Evolutionary conservation across 306 rosid species (phyloP).

Genomic region (Citrullus amarus): DNA sequence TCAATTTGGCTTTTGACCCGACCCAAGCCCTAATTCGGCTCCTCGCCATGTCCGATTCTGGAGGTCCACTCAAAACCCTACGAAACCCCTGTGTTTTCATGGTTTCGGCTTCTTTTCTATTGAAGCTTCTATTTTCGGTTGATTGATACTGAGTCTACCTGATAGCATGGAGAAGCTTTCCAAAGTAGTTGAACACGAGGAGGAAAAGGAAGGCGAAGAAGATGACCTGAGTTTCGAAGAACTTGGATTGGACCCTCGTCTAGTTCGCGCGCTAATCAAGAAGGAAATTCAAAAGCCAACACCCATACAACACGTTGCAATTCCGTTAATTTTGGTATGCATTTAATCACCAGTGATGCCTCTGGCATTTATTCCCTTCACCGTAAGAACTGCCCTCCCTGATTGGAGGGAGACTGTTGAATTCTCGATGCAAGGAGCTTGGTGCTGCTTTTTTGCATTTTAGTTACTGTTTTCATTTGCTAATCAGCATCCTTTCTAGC

Average conservation of each 20-base stretch:
- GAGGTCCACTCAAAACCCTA: neutral
- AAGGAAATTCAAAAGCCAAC: slow-evolving; percentile 54
- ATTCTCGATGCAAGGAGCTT: neutral
- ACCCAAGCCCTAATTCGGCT: neutral
- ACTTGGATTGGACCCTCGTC: slow-evolving; percentile 56
- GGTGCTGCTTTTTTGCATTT: neutral
- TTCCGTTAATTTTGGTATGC: slow-evolving; percentile 55
- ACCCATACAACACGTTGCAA: slow-evolving; percentile 74
- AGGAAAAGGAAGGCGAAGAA: slow-evolving; percentile 18
- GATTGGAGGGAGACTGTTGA: neutral
- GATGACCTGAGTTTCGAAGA: slow-evolving; percentile 45
- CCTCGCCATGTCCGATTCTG: neutral
- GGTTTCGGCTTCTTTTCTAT: neutral
- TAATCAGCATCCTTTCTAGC: neutral
- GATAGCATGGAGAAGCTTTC: neutral
- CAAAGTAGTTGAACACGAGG: slow-evolving; percentile 3
- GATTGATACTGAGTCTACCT: neutral
- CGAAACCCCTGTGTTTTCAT: neutral
- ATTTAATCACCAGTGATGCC: neutral
- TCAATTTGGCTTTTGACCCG: neutral
- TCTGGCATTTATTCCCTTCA: neutral
- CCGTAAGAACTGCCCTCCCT: neutral
- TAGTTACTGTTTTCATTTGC: neutral
- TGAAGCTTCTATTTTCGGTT: neutral
- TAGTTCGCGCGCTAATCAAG: slow-evolving; percentile 42